phyloP scores from a whole-genome alignment of 2,329 filamentous ascomycete species.

The Thielaviopsis ethacetica region DNA sequence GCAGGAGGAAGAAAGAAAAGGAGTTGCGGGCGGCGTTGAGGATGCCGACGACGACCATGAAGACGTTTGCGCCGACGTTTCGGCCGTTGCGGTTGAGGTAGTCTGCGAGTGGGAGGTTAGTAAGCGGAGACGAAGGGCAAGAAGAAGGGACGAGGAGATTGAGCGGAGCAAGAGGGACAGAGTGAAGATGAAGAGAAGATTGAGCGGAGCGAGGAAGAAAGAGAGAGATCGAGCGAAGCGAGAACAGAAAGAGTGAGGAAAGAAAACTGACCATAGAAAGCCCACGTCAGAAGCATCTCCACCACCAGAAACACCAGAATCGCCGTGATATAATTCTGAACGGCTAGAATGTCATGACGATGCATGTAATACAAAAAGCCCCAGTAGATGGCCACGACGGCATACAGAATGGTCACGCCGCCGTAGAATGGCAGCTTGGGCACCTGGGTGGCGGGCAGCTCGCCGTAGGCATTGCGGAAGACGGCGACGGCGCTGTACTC shows the following conservation, averaged over 20 bases:
- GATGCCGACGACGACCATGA: slow-evolving; percentile 82
- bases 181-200: neutral
- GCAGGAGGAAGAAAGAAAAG: slow-evolving; percentile 92
- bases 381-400: slow-evolving; percentile 75
- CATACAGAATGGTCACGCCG: slow-evolving; percentile 83
- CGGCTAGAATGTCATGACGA: slow-evolving; percentile 81
- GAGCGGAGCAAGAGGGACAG: neutral
- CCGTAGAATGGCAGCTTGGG: slow-evolving; percentile 96
- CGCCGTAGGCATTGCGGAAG: slow-evolving; percentile 91
- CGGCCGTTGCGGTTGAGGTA: slow-evolving; percentile 83
- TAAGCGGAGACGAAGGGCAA: slow-evolving; percentile 20
- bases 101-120: slow-evolving; percentile 47
- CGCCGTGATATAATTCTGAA: slow-evolving; percentile 98
- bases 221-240: neutral
- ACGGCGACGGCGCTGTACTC: slow-evolving; percentile 71
- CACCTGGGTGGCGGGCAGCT: slow-evolving; percentile 88
- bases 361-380: slow-evolving; percentile 92
- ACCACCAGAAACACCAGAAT: slow-evolving; percentile 87
- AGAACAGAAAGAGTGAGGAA: neutral
- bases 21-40: slow-evolving; percentile 90
- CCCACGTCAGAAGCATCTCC: slow-evolving; percentile 98
- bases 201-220: neutral
- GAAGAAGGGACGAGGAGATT: neutral
- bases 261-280: slow-evolving; percentile 59
- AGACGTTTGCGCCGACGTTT: slow-evolving; percentile 64